phyloP scores from a whole-genome alignment of 1,139 yeast species.

The Lodderomyces parapsilosis region DNA sequence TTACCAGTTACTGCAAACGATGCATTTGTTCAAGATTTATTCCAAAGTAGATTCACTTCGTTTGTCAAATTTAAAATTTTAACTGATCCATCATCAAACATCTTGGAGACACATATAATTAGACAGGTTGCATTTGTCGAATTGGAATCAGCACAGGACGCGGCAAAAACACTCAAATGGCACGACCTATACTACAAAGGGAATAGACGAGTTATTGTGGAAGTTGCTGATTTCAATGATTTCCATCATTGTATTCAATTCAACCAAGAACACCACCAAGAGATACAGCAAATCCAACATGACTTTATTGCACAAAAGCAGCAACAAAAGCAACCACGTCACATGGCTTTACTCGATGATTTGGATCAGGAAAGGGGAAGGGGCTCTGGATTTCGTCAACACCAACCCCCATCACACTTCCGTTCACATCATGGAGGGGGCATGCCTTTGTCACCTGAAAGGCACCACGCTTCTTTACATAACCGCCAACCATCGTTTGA shows the following conservation, averaged over 20 bases:
- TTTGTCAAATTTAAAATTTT: conserved; percentile 42
- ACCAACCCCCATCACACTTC: conserved; percentile 2
- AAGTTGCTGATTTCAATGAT: conserved; percentile 49
- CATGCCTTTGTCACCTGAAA: conserved; percentile 6
- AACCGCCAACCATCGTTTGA: conserved; percentile 12
- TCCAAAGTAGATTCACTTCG: conserved; percentile 41
- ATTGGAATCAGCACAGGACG: conserved; percentile 44
- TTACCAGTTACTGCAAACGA: conserved; percentile 45
- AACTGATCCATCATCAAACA: conserved; percentile 41
- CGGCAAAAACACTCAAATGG: conserved; percentile 47
- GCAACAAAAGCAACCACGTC: conserved; percentile 18
- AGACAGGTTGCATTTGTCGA: conserved; percentile 66
- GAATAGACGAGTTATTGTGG: conserved; percentile 41
- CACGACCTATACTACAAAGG: conserved; percentile 42
- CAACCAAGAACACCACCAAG: conserved; percentile 34
- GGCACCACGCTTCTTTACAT: conserved; percentile 9
- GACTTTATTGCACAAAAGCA: conserved; percentile 29
- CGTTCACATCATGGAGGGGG: conserved; percentile 3
- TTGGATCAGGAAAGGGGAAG: conserved; percentile 13
- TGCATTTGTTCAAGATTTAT: conserved; percentile 41
- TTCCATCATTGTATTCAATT: conserved; percentile 46
- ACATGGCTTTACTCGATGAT: conserved; percentile 17
- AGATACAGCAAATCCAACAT: conserved; percentile 29
- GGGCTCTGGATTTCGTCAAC: conserved; percentile 1
- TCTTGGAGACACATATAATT: conserved; percentile 39